Evolutionary conservation across 257 asterid species (phyloP).

Genomic region (Lycium barbarum): DNA sequence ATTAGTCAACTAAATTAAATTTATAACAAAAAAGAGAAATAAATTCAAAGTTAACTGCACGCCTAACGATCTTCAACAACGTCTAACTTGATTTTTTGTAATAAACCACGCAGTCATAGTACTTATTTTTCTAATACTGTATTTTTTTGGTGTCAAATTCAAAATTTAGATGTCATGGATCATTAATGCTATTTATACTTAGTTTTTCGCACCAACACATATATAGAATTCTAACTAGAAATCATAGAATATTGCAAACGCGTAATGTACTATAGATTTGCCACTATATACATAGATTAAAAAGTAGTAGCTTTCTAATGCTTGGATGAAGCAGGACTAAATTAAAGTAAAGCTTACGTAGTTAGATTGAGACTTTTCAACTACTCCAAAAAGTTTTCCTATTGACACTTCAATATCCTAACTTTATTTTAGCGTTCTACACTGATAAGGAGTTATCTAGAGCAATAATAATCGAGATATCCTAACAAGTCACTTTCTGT

Average conservation of each 20-base stretch:
- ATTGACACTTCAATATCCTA: neutral
- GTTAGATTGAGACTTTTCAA: conserved; percentile 19
- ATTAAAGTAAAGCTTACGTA: neutral
- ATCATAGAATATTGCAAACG: neutral
- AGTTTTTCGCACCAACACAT: neutral
- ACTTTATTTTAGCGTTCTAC: neutral
- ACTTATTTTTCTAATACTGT: too few species aligned
- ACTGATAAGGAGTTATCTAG: neutral
- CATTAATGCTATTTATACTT: neutral
- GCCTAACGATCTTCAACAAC: neutral
- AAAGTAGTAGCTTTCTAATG: neutral
- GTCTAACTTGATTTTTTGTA: neutral
- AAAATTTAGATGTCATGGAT: neutral
- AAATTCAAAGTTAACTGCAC: conserved; percentile 1
- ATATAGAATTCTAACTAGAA: neutral
- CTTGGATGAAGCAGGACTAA: neutral
- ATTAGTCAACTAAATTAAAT: conserved; percentile 16
- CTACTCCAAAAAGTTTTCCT: neutral
- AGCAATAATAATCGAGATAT: neutral
- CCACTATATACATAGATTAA: neutral
- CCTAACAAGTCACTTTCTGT: neutral
- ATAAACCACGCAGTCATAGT: neutral
- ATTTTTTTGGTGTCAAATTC: neutral
- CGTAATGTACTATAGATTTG: neutral
- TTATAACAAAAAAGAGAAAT: conserved; percentile 3